phyloP scores from a whole-genome alignment of 805 yeast species.

The Candida mattraensis region DNA sequence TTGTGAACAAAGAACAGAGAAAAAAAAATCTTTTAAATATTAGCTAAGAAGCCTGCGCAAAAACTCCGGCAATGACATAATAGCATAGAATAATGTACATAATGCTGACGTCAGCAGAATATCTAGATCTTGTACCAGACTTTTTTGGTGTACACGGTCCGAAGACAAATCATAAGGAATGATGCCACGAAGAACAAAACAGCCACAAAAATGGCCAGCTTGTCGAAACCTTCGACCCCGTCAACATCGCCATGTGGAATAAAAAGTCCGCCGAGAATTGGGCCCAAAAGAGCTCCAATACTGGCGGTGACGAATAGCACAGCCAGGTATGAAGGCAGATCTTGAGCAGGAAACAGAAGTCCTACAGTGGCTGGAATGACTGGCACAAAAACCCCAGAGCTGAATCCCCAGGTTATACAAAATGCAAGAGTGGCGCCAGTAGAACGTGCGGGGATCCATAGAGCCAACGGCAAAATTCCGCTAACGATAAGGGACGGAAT shows the following conservation, averaged over 20 bases:
- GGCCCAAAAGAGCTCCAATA: slow-evolving; percentile 35
- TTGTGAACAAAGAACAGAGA: no score
- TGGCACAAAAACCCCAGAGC: slow-evolving; percentile 35
- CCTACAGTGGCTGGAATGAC: slow-evolving; percentile 33
- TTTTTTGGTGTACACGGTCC: slow-evolving; percentile 10
- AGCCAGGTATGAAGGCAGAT: slow-evolving; percentile 32
- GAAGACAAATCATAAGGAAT: slow-evolving; percentile 2
- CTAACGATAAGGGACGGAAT: slow-evolving; percentile 35
- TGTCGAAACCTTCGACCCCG: slow-evolving; percentile 27
- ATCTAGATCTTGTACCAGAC: no score
- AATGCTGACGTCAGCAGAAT: slow-evolving; percentile 3
- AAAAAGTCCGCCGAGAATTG: slow-evolving; percentile 36
- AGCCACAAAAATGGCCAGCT: slow-evolving; percentile 32
- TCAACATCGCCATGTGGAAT: slow-evolving; percentile 25
- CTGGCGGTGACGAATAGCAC: slow-evolving; percentile 29
- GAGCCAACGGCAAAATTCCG: slow-evolving; percentile 37
- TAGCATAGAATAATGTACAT: background rate
- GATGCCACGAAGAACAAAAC: slow-evolving; percentile 26
- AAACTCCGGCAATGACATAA: no score
- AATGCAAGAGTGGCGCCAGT: slow-evolving; percentile 38
- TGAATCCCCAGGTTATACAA: slow-evolving; percentile 34
- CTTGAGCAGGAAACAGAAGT: slow-evolving; percentile 34
- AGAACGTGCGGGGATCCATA: slow-evolving; percentile 52
- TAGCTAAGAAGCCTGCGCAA: no score
- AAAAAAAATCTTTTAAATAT: no score